Evolutionary conservation across 768 basidiomycete genomes (phyloP), one percentile per base, ranked within the genome.

Genomic region (Gloeopeniophorella convolvens): DNA sequence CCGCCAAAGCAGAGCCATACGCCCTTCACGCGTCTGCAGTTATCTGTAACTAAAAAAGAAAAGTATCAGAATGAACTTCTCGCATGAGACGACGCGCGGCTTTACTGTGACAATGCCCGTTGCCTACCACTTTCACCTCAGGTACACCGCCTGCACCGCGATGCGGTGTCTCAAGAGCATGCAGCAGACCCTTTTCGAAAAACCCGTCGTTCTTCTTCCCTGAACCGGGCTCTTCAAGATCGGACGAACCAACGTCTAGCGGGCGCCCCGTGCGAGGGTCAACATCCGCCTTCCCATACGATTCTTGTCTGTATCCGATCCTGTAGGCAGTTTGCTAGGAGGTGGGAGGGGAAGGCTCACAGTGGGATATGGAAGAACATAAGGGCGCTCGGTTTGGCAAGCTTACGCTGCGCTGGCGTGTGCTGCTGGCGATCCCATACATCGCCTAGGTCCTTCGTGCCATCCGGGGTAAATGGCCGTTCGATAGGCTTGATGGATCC

Each of bases 301-400:
- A 75, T 66, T 94, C 90, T 42, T 78, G 81, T 27, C 88, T 90
- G 57, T 7, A 12, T 40, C 13, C 32, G 9, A 32, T 21, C 35
- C 48, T 30, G 37, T 42, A 51, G 40, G 32, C 12, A 30, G 20
- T 26, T 23, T 24, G 31, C 8, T 24, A 10, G 2, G 31, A 27
- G 24, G 10, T 23, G 0, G 45, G 6, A 26, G 21, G 40, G 18
- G 15, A 42, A 24, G 21, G 72, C 83, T 18, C 62, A 89, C 85
- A 97, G 62, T 44, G 95, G 95, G 40, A 99, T 98, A 59, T 98
- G 95, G 82, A 96, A 97, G 70, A 95, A 96, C 86, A 91, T 89
- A 58, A 98, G 66, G 0, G 91, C 95, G 60, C 97, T 97, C 1
- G 95, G 95, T 66, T 96, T 98, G 4, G 88, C 89, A 3, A 93